Evolutionary conservation across 352 stramenopile species (phyloP), one percentile per base, ranked within the genome.

Genomic region (Phytophthora hibernalis): DNA sequence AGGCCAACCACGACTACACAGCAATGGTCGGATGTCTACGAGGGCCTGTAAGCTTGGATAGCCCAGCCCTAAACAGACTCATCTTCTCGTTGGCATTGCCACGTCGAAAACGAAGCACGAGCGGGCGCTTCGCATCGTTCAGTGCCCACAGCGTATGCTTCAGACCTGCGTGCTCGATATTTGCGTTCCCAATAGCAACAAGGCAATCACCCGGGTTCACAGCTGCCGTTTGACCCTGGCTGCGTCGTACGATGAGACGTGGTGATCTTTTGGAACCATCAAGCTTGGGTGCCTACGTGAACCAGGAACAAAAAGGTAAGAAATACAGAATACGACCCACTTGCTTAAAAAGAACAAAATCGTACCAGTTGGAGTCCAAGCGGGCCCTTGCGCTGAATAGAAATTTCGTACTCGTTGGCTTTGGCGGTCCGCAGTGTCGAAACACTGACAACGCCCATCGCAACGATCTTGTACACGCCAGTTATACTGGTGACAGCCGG

Each of bases 81-180:
- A 72, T 87, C 62, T 90, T 93, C 61, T 89, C 80, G 28, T 80
- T 92, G 37, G 77, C 79, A 43, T 91, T 92, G 16, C 87, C 84
- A 59, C 84, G 84, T 54, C 88, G 86, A 63, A 96, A 96, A 5
- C 86, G 86, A 22, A 96, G 70, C 37, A 90, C 80, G 44, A 95
- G 80, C 13, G 88, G 88, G 1, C 86, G 80, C 21, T 82, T 75
- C 10, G 85, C 78, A 47, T 92, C 88, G 42, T 93, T 93, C 35
- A 96, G 61, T 48, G 86, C 85, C 88, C 88, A 96, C 20, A 96
- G 47, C 28, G 88, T 94, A 63, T 95, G 88, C 70, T 93, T 92
- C 3, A 96, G 71, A 13, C 88, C 88, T 28, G 88, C 87, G 49
- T 95, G 82, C 64, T 96, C 88, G 26, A 94, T 91, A 57, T 95